These are phyloP conservation scores for Juglanconis sp. DNA, from an alignment of 2,329 filamentous ascomycete genomes.

Conservation along the genomic window DNA sequence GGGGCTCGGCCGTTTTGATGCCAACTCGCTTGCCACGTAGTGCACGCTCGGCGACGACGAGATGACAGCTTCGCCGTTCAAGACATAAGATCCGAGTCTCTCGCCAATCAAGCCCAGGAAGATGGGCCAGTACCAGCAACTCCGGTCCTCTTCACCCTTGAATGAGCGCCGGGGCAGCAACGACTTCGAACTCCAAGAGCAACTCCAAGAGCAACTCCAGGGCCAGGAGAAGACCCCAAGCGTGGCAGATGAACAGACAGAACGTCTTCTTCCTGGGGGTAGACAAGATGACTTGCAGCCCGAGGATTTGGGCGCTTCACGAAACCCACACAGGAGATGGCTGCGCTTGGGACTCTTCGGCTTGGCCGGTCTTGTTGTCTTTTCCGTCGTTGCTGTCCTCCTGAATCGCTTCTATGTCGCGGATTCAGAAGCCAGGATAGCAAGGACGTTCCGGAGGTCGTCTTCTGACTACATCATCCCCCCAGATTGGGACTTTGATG, in stretches of 20 bases:
- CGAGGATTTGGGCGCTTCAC: neutral
- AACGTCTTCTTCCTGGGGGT: slow-evolving; percentile 17
- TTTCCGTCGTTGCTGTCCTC: neutral
- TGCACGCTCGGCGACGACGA: neutral
- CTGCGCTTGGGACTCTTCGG: slow-evolving; percentile 4
- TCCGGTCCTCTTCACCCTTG: slow-evolving; percentile 19
- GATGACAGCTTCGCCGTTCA: neutral
- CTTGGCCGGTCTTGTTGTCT: slow-evolving; percentile 2
- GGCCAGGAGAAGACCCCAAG: neutral
- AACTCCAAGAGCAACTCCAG: slow-evolving; percentile 4
- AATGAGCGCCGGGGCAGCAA: slow-evolving; percentile 2
- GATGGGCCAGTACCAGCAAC: slow-evolving; percentile 19
- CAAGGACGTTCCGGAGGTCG: slow-evolving; percentile 21
- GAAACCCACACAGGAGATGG: slow-evolving; percentile 11
- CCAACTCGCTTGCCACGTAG: neutral
- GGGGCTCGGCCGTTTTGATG: neutral
- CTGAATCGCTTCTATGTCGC: neutral
- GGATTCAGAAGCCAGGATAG: neutral
- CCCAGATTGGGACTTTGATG: slow-evolving; percentile 51
- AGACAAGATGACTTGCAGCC: neutral
- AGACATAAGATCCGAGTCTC: neutral
- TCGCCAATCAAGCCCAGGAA: neutral
- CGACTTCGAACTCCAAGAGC: slow-evolving; percentile 11
- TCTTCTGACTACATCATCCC: slow-evolving; percentile 55
- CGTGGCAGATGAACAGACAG: slow-evolving; percentile 14